Conservation (phyloP, 2,329 filamentous ascomycete genomes). For the Microdochium trichocladiopsis region DNA sequence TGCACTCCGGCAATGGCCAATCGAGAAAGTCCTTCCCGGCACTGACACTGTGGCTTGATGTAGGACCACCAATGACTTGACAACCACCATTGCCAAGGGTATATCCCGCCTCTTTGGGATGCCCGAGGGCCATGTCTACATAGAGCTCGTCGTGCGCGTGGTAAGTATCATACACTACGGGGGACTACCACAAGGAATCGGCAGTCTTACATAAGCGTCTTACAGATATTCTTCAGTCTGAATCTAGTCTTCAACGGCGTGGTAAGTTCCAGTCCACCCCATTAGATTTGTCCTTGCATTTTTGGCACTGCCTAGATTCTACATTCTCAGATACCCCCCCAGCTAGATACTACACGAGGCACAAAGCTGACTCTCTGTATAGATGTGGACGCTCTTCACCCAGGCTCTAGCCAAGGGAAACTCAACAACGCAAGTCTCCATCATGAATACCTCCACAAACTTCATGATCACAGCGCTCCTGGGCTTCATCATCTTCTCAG, state of each 20-base stretch:
- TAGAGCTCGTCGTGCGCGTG: conserved; percentile 41
- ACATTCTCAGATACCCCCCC: too few relatives aligned
- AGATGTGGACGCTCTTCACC: conserved; percentile 83
- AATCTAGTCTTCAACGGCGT: conserved; percentile 71
- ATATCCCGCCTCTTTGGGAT: conserved; percentile 39
- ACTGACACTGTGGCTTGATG: not conserved
- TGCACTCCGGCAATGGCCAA: too few relatives aligned
- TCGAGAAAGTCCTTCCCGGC: too few relatives aligned
- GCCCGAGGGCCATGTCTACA: conserved; percentile 25
- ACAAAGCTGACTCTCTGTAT: not conserved
- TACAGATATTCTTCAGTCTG: conserved; percentile 64
- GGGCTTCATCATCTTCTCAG: conserved; percentile 63
- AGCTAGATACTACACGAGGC: too few relatives aligned
- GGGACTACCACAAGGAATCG: too few relatives aligned
- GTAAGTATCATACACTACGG: conserved; percentile 23
- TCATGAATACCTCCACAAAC: conserved; percentile 77
- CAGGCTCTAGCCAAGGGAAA: conserved; percentile 65
- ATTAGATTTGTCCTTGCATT: not conserved
- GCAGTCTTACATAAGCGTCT: not conserved
- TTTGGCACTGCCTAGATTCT: too few relatives aligned
- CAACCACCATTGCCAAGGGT: conserved; percentile 35
- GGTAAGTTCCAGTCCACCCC: conserved; percentile 33
- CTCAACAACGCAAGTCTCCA: conserved; percentile 72
- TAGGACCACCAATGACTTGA: conserved; percentile 51
- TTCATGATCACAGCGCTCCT: conserved; percentile 73